A percentile compares a stretch with the other conserved stretches of the same genome.
Conservation (phyloP, 441 rosid genomes). For the Croton laevigatus region DNA sequence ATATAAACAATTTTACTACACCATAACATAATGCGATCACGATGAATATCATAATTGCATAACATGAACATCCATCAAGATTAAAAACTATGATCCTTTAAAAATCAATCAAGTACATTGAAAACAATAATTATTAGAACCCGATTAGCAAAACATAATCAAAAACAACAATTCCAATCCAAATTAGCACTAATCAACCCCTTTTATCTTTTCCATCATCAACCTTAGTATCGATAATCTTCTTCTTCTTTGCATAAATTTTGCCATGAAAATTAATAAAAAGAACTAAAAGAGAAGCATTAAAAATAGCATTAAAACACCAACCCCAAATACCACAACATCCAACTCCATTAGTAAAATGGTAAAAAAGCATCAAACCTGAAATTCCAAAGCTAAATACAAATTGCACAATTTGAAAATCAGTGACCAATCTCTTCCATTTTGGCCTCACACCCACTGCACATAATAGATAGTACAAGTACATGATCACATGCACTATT, state of each 20-base stretch:
- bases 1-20: too few relatives aligned
- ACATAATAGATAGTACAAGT: conserved; percentile 45
- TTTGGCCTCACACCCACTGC: conserved; percentile 52
- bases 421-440: conserved; percentile 63
- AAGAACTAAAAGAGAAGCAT: conserved; percentile 49
- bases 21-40: too few relatives aligned
- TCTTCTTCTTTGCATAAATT: conserved; percentile 29
- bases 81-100: background rate
- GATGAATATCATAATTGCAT: too few relatives aligned
- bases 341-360: conserved; percentile 36
- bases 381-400: conserved; percentile 48
- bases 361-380: conserved; percentile 47
- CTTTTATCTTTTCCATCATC: conserved; percentile 5
- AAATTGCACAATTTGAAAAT: conserved; percentile 64
- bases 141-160: background rate
- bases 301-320: conserved; percentile 62
- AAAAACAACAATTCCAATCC: background rate
- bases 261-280: conserved; percentile 48
- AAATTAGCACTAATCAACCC: conserved; percentile 5
- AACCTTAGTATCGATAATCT: background rate
- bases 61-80: background rate
- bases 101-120: background rate
- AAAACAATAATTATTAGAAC: background rate
- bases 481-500: conserved; percentile 56
- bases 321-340: conserved; percentile 59